Conservation (phyloP, 2,329 filamentous ascomycete genomes). For the Endocalyx cinctus region DNA sequence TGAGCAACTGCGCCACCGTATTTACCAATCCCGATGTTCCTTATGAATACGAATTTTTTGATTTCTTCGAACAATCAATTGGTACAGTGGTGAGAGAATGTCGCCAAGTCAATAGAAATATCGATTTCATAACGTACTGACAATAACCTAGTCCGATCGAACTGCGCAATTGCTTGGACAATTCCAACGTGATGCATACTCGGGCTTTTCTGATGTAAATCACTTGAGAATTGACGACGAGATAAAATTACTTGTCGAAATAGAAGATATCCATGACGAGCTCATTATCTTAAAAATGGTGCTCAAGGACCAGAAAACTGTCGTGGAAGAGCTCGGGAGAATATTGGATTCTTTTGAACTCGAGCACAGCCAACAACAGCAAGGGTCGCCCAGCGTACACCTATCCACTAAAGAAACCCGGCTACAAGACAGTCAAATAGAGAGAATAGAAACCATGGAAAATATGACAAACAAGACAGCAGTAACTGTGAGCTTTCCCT, state of each 20-base stretch:
- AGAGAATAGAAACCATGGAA: slow-evolving; percentile 3
- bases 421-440: not conserved
- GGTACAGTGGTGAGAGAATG: slow-evolving; percentile 2
- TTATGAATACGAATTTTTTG: slow-evolving; percentile 3
- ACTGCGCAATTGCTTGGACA: not conserved
- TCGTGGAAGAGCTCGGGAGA: not conserved
- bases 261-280: slow-evolving; percentile 6
- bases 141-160: not conserved
- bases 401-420: not conserved
- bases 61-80: slow-evolving; percentile 4
- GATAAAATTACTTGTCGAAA: slow-evolving; percentile 3
- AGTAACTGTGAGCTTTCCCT: slow-evolving; percentile 1
- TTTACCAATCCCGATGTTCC: not conserved
- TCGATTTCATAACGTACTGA: not conserved
- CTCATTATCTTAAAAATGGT: slow-evolving; percentile 3
- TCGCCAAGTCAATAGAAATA: too few species aligned
- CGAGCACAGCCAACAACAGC: not conserved
- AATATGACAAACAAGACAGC: slow-evolving; percentile 1
- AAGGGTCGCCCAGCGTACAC: not conserved
- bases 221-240: slow-evolving; percentile 1
- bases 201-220: not conserved
- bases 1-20: not conserved
- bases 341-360: not conserved
- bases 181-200: not conserved
- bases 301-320: slow-evolving; percentile 2